Evolutionary conservation across 148 eudicot genomes (phyloP), one percentile per base, ranked within the genome.

Genomic region (Vaccinium corymbosum): DNA sequence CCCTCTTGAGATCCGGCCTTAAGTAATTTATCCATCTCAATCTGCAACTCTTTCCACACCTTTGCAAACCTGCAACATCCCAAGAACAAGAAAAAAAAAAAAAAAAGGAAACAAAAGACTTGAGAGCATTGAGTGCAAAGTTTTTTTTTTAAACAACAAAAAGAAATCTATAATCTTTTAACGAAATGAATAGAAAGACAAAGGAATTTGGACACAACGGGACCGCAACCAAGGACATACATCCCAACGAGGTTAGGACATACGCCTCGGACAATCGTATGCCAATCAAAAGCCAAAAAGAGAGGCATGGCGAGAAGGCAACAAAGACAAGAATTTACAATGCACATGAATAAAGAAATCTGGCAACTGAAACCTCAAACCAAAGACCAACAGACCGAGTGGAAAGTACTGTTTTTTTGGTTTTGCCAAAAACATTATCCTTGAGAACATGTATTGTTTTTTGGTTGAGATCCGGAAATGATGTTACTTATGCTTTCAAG

Each of bases 11-110:
- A 81, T 89, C 91, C 27, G 91, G 91, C 88, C 91, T 83, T 51
- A 89, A 79, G 80, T 89, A 86, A 56, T 89, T 89, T 82, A 89
- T 84, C 90, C 88, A 89, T 61, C 89, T 86, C 55, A 89, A 79
- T 62, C 91, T 85, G 68, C 91, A 89, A 73, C 91, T 89, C 83
- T 89, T 89, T 53, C 91, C 89, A 49, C 91, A 89, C 75, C 91
- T 89, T 72, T 89, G 88, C 38, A 89, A 20, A 5, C 89, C 91
- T 89, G 80, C 46, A 81, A 79, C 8, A 50, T 12, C 57, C 29
- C 49, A 16, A 20, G 0, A 62, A 32, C 0, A 8, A 64, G 10
- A 1, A 7, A 0, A 51, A 13, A 20, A 49, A 20, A 61, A 20
- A 61, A 8, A 0, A 57, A 22, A 9, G n/a, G n/a, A 0, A 19